Percentiles rank a stretch among this genome's conserved stretches.
Evolutionary conservation across 148 eudicot species (phyloP).

Genomic region (Limonium bicolor): DNA sequence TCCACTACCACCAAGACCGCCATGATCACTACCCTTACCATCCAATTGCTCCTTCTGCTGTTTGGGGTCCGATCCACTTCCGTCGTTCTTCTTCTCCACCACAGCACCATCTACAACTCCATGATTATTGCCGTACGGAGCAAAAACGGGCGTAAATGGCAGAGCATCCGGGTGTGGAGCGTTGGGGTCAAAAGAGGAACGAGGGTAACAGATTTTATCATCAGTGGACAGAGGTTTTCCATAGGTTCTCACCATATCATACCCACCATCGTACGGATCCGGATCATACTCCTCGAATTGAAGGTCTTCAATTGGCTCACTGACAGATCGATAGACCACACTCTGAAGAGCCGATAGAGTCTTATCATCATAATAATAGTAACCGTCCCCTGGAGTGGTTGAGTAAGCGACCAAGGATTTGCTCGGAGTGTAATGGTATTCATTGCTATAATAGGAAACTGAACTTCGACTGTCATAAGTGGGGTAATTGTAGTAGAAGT

Average conservation of each 20-base stretch:
- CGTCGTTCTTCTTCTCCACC: no score
- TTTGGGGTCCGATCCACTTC: no score
- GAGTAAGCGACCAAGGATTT: slow-evolving; percentile 2
- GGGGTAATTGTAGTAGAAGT: not conserved
- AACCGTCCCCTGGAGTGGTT: not conserved
- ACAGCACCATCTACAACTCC: no score
- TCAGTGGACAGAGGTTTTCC: slow-evolving; percentile 66
- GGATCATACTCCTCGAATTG: slow-evolving; percentile 33
- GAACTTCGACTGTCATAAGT: slow-evolving; percentile 1
- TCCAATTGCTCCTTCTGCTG: no score
- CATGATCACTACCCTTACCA: no score
- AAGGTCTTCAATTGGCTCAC: not conserved
- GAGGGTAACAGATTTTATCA: slow-evolving; percentile 48
- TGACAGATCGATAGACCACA: not conserved
- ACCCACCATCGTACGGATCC: slow-evolving; percentile 52
- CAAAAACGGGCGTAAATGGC: slow-evolving; percentile 12
- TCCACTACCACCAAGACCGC: no score
- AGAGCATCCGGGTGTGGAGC: slow-evolving; percentile 1
- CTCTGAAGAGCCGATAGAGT: no score
- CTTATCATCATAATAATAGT: no score
- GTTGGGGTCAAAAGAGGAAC: slow-evolving; percentile 8
- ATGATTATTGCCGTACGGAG: slow-evolving; percentile 27
- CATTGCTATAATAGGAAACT: not conserved
- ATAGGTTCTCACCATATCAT: slow-evolving; percentile 32
- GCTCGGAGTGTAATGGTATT: not conserved